phyloP scores from a whole-genome alignment of 2,329 filamentous ascomycete species.

The Fusarium subglutinans region DNA sequence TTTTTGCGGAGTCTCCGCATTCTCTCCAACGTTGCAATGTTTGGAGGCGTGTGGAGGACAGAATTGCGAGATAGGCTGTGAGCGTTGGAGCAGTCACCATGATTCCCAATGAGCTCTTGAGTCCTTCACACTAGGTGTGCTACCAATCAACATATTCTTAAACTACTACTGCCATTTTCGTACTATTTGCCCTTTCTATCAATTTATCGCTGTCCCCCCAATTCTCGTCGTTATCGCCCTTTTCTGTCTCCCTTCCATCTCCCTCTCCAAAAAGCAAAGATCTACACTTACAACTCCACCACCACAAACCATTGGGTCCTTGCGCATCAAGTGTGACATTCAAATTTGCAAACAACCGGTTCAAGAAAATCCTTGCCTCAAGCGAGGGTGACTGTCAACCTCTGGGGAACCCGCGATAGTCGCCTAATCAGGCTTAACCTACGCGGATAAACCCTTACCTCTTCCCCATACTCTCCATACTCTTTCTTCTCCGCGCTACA shows the following conservation, averaged over 20 bases:
- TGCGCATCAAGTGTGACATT: conserved; percentile 11
- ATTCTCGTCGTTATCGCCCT: accelerated
- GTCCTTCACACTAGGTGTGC: accelerated
- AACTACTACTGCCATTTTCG: accelerated
- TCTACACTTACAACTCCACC: conserved; percentile 3
- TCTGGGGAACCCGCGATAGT: not conserved
- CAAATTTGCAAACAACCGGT: conserved; percentile 15
- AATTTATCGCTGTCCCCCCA: not conserved
- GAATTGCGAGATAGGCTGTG: not conserved
- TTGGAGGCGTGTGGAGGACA: not conserved
- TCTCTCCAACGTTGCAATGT: conserved; percentile 22
- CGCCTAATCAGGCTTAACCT: not conserved
- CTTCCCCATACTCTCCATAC: conserved; percentile 22
- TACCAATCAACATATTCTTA: accelerated
- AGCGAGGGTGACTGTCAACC: conserved; percentile 23
- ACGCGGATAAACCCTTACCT: conserved; percentile 4
- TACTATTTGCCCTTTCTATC: accelerated
- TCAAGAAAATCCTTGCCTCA: not conserved
- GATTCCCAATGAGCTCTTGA: accelerated
- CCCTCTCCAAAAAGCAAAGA: conserved; percentile 7
- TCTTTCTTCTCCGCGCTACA: conserved; percentile 2
- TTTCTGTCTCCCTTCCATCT: not conserved
- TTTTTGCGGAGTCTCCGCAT: conserved; percentile 36
- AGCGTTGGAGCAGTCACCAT: not conserved
- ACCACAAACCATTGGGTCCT: not conserved